Evolutionary conservation across 2,329 filamentous ascomycete genomes (phyloP).

Genomic region (Rugonectria rugulosa): DNA sequence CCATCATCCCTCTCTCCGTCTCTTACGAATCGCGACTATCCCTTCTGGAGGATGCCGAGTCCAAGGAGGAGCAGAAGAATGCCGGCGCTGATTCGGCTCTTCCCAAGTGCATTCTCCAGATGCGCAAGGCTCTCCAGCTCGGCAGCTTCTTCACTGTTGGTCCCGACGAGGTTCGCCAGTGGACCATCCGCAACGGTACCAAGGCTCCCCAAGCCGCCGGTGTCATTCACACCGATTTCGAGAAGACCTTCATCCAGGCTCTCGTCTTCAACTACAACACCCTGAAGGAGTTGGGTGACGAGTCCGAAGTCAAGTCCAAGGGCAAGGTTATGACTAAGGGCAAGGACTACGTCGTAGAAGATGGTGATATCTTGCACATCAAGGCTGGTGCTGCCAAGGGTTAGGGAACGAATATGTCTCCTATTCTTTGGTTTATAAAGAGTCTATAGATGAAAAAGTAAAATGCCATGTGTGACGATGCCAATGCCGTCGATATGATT

Average conservation of each 20-base stretch:
- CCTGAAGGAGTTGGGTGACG: conserved; percentile 87
- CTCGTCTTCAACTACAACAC: conserved; percentile 89
- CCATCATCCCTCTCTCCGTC: conserved; percentile 92
- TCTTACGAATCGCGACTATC: conserved; percentile 92
- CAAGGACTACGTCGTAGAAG: conserved; percentile 92
- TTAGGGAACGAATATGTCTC: conserved; percentile 46
- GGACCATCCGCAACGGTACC: conserved; percentile 94
- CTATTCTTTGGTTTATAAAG: conserved; percentile 10
- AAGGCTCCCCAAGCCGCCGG: conserved; percentile 98
- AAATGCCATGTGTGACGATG: conserved; percentile 34
- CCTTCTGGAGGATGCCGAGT: conserved; percentile 79
- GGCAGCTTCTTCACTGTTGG: conserved; percentile 98
- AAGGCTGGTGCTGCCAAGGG: conserved; percentile 86
- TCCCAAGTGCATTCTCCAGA: conserved; percentile 89
- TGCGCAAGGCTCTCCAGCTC: conserved; percentile 91
- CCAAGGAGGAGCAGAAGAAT: conserved; percentile 85
- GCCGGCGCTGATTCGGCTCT: conserved; percentile 87
- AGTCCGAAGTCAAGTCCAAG: conserved; percentile 87
- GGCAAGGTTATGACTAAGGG: conserved; percentile 99
- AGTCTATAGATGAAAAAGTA: conserved; percentile 31
- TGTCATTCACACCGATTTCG: conserved; percentile 98
- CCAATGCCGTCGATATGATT: not conserved
- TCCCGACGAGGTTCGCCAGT: conserved; percentile 95
- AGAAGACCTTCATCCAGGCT: conserved; percentile 99
- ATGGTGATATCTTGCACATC: conserved; percentile 85